Conservation (phyloP, 225 moss, liverwort and hornwort species). For the Marchantia paleacea region DNA sequence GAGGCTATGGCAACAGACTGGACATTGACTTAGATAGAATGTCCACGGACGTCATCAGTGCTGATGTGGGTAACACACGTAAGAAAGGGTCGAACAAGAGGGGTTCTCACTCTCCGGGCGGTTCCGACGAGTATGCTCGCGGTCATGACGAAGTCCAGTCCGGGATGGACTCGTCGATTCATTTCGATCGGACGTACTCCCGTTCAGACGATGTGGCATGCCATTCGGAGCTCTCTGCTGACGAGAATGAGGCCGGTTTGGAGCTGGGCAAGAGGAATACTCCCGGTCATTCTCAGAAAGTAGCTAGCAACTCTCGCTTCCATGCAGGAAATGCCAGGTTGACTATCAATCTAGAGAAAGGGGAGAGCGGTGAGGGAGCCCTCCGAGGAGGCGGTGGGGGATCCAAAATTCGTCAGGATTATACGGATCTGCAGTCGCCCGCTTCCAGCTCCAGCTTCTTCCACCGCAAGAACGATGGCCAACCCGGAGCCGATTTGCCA, state of each 20-base stretch:
- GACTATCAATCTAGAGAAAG: slow-evolving; percentile 17
- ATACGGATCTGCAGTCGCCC: slow-evolving; percentile 13
- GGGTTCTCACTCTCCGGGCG: slow-evolving; percentile 3
- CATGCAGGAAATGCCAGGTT: neutral
- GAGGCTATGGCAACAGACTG: neutral
- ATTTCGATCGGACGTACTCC: slow-evolving; percentile 4
- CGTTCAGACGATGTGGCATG: slow-evolving; percentile 19
- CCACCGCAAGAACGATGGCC: slow-evolving; percentile 12
- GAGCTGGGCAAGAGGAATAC: slow-evolving; percentile 21
- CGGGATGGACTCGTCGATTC: slow-evolving; percentile 12
- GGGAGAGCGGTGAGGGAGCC: neutral
- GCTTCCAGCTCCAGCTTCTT: slow-evolving; percentile 20
- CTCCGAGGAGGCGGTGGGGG: neutral
- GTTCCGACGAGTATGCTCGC: slow-evolving; percentile 14
- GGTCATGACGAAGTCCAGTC: slow-evolving; percentile 17
- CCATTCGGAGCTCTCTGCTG: slow-evolving; percentile 20
- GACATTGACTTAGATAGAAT: neutral
- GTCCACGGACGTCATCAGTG: neutral
- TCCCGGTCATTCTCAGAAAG: neutral
- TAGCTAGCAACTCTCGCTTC: neutral
- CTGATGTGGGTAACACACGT: slow-evolving; percentile 16
- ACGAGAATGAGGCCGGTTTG: slow-evolving; percentile 15
- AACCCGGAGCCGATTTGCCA: slow-evolving; percentile 12
- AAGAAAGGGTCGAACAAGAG: slow-evolving; percentile 23
- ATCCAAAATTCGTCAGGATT: neutral